These are phyloP conservation scores for Logfia minima DNA, from an alignment of 129 eudicot genomes.

Conservation along the genomic window DNA sequence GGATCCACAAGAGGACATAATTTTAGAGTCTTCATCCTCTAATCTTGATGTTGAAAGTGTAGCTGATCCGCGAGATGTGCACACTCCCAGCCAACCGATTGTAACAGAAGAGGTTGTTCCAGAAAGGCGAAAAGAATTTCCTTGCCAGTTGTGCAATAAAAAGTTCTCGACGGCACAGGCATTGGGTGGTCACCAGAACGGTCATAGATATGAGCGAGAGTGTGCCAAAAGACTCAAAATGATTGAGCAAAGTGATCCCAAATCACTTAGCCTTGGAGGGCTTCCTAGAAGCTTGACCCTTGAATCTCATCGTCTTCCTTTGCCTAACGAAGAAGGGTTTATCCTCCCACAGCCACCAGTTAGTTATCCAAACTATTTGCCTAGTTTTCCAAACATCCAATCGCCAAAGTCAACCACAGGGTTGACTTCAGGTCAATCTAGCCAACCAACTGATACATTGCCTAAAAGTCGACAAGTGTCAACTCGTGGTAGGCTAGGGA, in stretches of 20 bases:
- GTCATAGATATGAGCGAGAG: constrained; percentile 48
- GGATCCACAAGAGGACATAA: not conserved
- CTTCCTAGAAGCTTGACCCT: constrained; percentile 4
- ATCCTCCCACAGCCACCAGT: constrained; percentile 7
- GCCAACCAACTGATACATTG: not conserved
- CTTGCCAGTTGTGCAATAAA: constrained; percentile 43
- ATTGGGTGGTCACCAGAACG: constrained; percentile 72
- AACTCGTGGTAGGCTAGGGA: not conserved
- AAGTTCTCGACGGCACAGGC: constrained; percentile 54
- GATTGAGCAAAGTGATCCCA: not conserved
- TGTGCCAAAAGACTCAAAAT: constrained; percentile 37
- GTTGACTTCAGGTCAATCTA: constrained; percentile 5
- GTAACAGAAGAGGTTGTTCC: not conserved
- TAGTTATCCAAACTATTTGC: not conserved
- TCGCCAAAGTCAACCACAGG: constrained; percentile 6
- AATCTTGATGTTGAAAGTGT: not conserved
- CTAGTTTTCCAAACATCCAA: constrained; percentile 6
- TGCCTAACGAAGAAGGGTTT: not conserved
- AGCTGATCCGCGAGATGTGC: not conserved
- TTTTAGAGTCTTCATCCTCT: constrained; percentile 3
- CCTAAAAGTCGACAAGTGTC: not conserved
- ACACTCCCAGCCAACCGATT: not conserved
- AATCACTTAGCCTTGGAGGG: not conserved
- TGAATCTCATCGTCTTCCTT: not conserved
- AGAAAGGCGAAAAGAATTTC: not conserved